Conservation (phyloP, 2,329 filamentous ascomycete genomes). For the Karstenula rhodostoma region DNA sequence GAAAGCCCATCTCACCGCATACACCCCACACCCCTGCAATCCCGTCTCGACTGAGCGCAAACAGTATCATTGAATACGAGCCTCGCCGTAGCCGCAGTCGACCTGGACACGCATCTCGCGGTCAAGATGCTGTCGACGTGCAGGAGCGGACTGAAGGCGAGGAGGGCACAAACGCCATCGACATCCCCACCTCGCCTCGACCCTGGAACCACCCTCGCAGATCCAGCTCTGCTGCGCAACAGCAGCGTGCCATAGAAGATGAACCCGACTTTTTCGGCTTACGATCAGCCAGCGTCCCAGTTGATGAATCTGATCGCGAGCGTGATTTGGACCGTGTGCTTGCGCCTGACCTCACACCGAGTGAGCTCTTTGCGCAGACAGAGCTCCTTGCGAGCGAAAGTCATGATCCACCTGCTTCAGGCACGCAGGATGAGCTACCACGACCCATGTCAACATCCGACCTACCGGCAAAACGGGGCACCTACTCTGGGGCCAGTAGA, state of each 20-base stretch:
- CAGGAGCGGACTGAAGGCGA: constrained; percentile 39
- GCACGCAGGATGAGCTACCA: constrained; percentile 37
- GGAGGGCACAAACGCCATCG: constrained; percentile 70
- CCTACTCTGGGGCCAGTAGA: constrained; percentile 32
- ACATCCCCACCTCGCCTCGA: constrained; percentile 76
- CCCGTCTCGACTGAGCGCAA: constrained; percentile 90
- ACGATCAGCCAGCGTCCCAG: constrained; percentile 73
- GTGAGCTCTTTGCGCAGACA: constrained; percentile 63
- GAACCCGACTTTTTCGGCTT: constrained; percentile 69
- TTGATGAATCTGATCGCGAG: constrained; percentile 62
- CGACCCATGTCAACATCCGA: constrained; percentile 41
- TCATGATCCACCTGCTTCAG: constrained; percentile 27
- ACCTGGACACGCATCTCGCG: constrained; percentile 44
- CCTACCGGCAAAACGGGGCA: constrained; percentile 37
- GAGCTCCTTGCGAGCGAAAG: constrained; percentile 39
- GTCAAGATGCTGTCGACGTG: constrained; percentile 35
- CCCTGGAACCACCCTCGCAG: constrained; percentile 60
- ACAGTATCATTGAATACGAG: constrained; percentile 79
- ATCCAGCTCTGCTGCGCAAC: constrained; percentile 75
- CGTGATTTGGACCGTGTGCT: constrained; percentile 39
- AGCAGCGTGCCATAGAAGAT: constrained; percentile 70
- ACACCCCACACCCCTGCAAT: constrained; percentile 94
- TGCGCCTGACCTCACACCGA: constrained; percentile 67
- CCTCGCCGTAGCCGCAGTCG: constrained; percentile 41
- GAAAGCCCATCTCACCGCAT: constrained; percentile 85